Evolutionary conservation across 2,329 filamentous ascomycete genomes (phyloP), one percentile per base, ranked within the genome.

Genomic region (Alternaria viburni): DNA sequence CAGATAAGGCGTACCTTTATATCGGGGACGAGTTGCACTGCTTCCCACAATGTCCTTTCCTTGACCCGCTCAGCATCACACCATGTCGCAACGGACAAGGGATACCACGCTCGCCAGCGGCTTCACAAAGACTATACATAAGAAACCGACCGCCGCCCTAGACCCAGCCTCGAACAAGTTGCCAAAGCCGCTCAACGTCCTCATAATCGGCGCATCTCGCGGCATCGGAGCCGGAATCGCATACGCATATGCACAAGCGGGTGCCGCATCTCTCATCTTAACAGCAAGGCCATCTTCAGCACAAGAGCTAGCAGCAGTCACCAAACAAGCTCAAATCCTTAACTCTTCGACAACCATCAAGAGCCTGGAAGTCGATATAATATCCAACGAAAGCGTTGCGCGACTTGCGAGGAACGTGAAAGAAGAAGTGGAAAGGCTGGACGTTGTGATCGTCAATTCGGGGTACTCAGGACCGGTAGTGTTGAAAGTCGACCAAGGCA

Each of bases 381-480:
- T 75, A 1, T 74, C 63, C 0, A 63, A 71, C 1, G 12, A 50
- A 9, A 72, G 72, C 25, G 75, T 81, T 25, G 66, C 71, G 0
- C 59, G 69, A 5, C 66, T 77, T 3, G 73, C 70, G 1, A 10
- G 52, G 19, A 57, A 44, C 1, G 57, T 81, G 1, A 69, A 71
- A 52, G 21, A 70, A 15, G 64, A 69, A 11, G 57, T 74, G 17
- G 70, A 71, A 21, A 69, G 62, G 4, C 62, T 83, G 5, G 79
- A 83, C 59, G 64, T 82, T 46, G 56, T 82, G 3, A 69, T 81
- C 50, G 73, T 76, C 47, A 82, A 82, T 51, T 79, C 79, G 9
- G 80, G 79, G 0, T 79, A 76, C 61, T 76, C 78, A 0, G 79
- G 79, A 0, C 74, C 74, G 1, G 73, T 81, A 2, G 75, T 75